phyloP scores from a whole-genome alignment of 148 eudicot genomes.

The Beta vulgaris region DNA sequence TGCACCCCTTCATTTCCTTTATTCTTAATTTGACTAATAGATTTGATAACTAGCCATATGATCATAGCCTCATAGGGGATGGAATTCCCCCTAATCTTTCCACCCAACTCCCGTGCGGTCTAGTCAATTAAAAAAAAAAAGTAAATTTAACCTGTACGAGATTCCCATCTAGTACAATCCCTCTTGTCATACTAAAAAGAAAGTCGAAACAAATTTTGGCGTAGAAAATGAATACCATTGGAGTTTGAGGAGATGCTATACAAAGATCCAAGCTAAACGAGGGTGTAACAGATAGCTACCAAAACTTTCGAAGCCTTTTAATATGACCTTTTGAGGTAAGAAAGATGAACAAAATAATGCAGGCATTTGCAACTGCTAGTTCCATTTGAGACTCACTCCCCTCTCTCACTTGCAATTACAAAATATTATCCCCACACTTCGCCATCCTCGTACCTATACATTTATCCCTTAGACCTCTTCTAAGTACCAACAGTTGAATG shows the following conservation, averaged over 20 bases:
- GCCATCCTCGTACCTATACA: constrained; percentile 10
- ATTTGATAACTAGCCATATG: too few relatives aligned
- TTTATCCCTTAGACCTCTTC: constrained; percentile 14
- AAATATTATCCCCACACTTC: constrained; percentile 18
- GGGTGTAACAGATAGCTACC: not conserved
- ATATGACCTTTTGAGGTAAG: constrained; percentile 17
- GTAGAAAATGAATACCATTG: too few relatives aligned
- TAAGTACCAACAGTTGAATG: constrained; percentile 18
- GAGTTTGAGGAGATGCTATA: too few relatives aligned
- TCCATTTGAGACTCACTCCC: constrained; percentile 16
- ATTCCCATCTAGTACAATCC: too few relatives aligned
- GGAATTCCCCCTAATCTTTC: too few relatives aligned
- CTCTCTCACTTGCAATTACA: constrained; percentile 13
- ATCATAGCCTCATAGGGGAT: too few relatives aligned
- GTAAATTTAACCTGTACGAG: too few relatives aligned
- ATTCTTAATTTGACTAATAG: too few relatives aligned
- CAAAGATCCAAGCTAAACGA: not conserved
- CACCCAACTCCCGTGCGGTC: too few relatives aligned
- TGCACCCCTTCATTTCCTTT: not conserved
- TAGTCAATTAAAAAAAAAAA: too few relatives aligned
- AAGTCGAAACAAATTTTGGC: too few relatives aligned
- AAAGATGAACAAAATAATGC: constrained; percentile 15
- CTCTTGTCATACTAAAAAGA: too few relatives aligned
- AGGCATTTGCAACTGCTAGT: constrained; percentile 30
- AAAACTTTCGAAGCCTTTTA: constrained; percentile 14